Conservation (phyloP, 805 yeast species). For the Kockiozyma suomiensis region DNA sequence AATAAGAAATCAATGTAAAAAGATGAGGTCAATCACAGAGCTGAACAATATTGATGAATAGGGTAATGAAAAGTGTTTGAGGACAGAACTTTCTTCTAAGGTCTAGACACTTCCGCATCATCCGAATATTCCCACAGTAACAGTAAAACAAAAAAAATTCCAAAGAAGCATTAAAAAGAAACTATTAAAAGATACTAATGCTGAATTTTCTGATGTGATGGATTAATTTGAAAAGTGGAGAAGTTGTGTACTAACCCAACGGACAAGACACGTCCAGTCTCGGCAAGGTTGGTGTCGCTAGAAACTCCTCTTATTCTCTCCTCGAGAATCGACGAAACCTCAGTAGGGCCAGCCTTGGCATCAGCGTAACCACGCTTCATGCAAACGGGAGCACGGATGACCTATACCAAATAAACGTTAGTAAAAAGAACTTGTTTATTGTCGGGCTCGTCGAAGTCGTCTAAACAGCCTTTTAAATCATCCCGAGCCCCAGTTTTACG, state of each 20-base stretch:
- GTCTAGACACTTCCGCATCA: too few species aligned
- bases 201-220: background rate
- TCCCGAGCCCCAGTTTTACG: background rate
- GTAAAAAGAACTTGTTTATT: background rate
- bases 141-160: too few species aligned
- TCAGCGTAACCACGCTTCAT: constrained; percentile 81
- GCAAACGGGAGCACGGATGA: constrained; percentile 35
- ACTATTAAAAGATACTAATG: background rate
- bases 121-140: too few species aligned
- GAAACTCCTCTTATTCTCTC: constrained; percentile 99
- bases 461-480: too few species aligned
- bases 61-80: too few species aligned
- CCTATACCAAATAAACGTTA: constrained; percentile 5
- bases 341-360: constrained; percentile 98
- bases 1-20: too few species aligned
- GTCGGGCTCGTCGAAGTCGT: too few species aligned
- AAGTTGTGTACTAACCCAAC: constrained; percentile 72
- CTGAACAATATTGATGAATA: too few species aligned
- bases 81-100: too few species aligned
- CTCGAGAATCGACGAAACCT: constrained; percentile 98
- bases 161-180: too few species aligned
- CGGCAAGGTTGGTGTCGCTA: constrained; percentile 95
- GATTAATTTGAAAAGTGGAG: background rate
- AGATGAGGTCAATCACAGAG: too few species aligned
- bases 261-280: constrained; percentile 98